A percentile compares a stretch with the other conserved stretches of the same genome.
Evolutionary conservation across 345 rosid genomes (phyloP).

Genomic region (Eucalyptus rudis): DNA sequence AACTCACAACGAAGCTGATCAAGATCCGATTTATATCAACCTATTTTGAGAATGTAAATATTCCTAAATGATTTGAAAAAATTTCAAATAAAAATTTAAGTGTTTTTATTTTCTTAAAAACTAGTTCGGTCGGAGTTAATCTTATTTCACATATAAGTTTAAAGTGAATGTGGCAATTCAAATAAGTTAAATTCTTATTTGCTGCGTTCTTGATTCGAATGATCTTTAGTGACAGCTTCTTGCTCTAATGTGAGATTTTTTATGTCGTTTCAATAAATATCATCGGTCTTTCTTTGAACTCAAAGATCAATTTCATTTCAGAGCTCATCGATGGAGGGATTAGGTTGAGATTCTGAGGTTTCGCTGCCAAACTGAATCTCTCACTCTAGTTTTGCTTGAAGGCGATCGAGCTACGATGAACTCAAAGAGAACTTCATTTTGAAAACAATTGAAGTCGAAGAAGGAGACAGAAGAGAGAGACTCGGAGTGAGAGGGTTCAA

Average conservation of each 20-base stretch:
- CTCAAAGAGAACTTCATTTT: neutral
- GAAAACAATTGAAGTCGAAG: neutral
- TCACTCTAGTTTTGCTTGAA: neutral
- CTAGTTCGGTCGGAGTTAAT: fast-evolving
- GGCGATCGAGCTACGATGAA: neutral
- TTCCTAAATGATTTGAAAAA: no score
- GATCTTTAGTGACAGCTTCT: fast-evolving
- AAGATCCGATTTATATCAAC: no score
- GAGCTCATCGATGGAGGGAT: neutral
- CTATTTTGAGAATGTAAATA: no score
- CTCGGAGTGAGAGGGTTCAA: neutral
- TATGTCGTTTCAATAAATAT: no score
- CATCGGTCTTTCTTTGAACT: fast-evolving
- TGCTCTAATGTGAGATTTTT: neutral
- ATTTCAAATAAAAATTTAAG: neutral
- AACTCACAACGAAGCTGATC: neutral
- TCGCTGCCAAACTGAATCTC: neutral
- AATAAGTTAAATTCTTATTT: no score
- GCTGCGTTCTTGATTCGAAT: no score
- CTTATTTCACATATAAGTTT: no score
- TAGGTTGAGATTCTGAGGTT: neutral
- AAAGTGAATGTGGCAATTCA: neutral
- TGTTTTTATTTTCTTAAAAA: fast-evolving
- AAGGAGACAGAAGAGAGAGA: neutral
- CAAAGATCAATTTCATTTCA: neutral